Conservation (phyloP, 1,139 yeast species). For the Suhomyces taliae region DNA sequence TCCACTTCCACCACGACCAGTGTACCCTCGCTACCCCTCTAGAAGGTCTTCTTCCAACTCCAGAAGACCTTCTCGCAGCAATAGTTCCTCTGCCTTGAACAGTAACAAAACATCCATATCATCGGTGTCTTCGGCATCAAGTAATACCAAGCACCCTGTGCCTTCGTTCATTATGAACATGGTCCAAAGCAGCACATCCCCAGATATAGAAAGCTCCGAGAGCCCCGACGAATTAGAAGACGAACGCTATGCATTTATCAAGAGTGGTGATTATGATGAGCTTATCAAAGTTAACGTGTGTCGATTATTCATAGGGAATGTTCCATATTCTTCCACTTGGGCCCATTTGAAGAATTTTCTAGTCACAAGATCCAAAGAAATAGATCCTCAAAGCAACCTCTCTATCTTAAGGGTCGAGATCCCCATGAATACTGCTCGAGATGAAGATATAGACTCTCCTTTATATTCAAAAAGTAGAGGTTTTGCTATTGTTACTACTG, state of each 20-base stretch:
- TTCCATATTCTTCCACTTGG: slow-evolving; percentile 61
- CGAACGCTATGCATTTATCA: slow-evolving; percentile 21
- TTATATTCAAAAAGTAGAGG: slow-evolving; percentile 44
- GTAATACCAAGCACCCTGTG: slow-evolving; percentile 7
- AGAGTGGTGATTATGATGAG: slow-evolving; percentile 28
- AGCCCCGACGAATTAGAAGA: slow-evolving; percentile 5
- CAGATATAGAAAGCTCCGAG: neutral
- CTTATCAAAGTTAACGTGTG: slow-evolving; percentile 37
- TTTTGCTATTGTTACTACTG: slow-evolving; percentile 64
- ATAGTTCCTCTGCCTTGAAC: slow-evolving; percentile 10
- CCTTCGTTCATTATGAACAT: slow-evolving; percentile 37
- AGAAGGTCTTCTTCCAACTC: slow-evolving; percentile 14
- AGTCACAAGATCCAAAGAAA: slow-evolving; percentile 24
- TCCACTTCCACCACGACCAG: slow-evolving; percentile 1
- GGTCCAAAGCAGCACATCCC: slow-evolving; percentile 14
- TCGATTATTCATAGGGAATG: slow-evolving; percentile 53
- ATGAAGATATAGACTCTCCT: neutral
- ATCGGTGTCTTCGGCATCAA: slow-evolving; percentile 8
- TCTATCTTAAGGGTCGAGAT: slow-evolving; percentile 54
- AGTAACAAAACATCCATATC: slow-evolving; percentile 11
- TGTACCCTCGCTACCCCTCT: slow-evolving; percentile 6
- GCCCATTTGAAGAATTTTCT: slow-evolving; percentile 51
- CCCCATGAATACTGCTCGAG: slow-evolving; percentile 36
- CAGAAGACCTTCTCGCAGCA: slow-evolving; percentile 13
- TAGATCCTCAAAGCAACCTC: slow-evolving; percentile 31